These are phyloP conservation scores for Fusarium sp. DNA, from an alignment of 2,329 filamentous ascomycete species.

Conservation along the genomic window DNA sequence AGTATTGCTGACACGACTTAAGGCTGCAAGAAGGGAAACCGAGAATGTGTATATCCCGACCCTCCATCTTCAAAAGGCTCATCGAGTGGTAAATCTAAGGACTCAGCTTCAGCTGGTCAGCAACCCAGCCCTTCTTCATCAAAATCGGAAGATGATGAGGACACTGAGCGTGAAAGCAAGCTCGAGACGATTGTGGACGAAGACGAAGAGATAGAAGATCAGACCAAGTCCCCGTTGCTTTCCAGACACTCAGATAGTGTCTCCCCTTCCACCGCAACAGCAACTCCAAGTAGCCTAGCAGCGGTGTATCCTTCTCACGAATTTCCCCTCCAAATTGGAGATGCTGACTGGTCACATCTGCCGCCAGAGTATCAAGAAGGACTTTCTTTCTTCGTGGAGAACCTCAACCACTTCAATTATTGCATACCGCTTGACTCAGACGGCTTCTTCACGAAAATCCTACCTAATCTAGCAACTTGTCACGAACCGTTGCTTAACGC, in stretches of 20 bases:
- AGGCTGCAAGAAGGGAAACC: conserved; percentile 92
- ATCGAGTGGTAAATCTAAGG: conserved; percentile 53
- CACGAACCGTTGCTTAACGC: conserved; percentile 87
- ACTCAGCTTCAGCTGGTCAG: conserved; percentile 54
- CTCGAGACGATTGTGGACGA: conserved; percentile 69
- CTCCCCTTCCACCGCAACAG: conserved; percentile 66
- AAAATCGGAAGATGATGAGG: conserved; percentile 65
- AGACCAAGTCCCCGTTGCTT: conserved; percentile 29
- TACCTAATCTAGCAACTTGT: conserved; percentile 78
- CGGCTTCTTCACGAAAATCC: conserved; percentile 78
- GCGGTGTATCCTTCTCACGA: conserved; percentile 49
- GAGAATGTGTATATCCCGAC: conserved; percentile 92
- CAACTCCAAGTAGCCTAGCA: conserved; percentile 50
- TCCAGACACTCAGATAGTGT: conserved; percentile 60
- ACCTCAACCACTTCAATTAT: conserved; percentile 87
- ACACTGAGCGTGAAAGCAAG: conserved; percentile 57
- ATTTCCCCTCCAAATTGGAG: conserved; percentile 44
- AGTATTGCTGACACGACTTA: conserved; percentile 28
- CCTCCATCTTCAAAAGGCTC: conserved; percentile 62
- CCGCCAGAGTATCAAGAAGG: conserved; percentile 81
- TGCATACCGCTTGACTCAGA: conserved; percentile 78
- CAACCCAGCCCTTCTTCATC: conserved; percentile 67
- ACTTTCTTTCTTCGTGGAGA: conserved; percentile 80
- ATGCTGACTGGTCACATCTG: conserved; percentile 68
- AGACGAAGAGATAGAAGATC: conserved; percentile 60